Percentiles rank a stretch among this genome's conserved stretches.
These are phyloP conservation scores for Immersiporthe knoxdaviesiana DNA, from an alignment of 2,329 filamentous ascomycete species.

Conservation along the genomic window DNA sequence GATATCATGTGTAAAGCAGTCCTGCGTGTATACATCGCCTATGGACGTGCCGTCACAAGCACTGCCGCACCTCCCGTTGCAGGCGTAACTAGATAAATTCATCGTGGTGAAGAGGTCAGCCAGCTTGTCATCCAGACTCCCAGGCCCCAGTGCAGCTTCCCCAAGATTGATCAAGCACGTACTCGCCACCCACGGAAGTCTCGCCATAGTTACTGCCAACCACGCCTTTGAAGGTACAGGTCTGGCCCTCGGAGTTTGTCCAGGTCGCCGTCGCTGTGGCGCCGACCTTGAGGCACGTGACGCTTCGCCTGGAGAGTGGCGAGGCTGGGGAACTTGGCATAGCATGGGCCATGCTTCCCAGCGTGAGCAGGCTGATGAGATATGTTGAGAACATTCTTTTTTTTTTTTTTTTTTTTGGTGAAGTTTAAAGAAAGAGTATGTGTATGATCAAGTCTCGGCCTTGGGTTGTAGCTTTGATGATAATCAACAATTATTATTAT, in stretches of 20 bases:
- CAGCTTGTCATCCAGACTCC: too few species aligned
- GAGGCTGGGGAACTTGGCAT: conserved; percentile 16
- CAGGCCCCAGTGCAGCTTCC: too few species aligned
- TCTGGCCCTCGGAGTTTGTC: conserved; percentile 47
- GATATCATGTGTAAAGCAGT: conserved; percentile 55
- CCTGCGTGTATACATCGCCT: conserved; percentile 53
- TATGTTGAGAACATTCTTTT: not conserved
- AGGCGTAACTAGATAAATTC: conserved; percentile 47
- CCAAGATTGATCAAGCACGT: conserved; percentile 33
- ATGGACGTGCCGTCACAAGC: conserved; percentile 48
- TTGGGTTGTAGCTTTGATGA: not conserved
- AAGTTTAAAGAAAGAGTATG: not conserved
- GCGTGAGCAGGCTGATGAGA: conserved; percentile 6
- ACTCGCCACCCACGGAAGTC: conserved; percentile 49
- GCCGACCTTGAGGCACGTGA: conserved; percentile 46
- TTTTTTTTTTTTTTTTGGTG: too few species aligned
- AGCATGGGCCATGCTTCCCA: conserved; percentile 1
- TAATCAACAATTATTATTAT: not conserved
- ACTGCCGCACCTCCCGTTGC: conserved; percentile 53
- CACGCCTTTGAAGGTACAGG: conserved; percentile 47
- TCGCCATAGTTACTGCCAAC: conserved; percentile 54
- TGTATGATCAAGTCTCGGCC: not conserved
- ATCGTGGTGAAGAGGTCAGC: not conserved
- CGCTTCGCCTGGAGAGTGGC: conserved; percentile 34
- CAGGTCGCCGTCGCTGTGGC: conserved; percentile 49